phyloP scores from a whole-genome alignment of 1,139 yeast species.

The Blastobotrys persicus region DNA sequence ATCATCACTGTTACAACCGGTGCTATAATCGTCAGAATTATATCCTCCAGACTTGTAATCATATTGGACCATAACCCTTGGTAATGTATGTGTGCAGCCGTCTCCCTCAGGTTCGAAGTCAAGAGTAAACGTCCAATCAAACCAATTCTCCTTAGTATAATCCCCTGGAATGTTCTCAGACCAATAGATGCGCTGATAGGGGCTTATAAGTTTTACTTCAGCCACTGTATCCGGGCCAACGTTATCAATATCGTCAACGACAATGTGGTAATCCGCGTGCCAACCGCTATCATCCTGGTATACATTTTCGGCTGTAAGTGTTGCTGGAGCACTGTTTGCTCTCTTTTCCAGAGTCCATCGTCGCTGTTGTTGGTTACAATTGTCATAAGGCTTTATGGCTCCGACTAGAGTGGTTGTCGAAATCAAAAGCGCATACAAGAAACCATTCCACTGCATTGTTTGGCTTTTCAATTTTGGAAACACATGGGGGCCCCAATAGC shows the following conservation, averaged over 20 bases:
- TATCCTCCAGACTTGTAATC: slow-evolving; percentile 7
- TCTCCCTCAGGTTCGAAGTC: neutral
- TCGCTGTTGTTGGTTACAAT: neutral
- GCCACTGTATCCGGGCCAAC: slow-evolving; percentile 6
- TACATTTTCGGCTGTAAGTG: slow-evolving; percentile 1
- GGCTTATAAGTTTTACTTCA: slow-evolving; percentile 8
- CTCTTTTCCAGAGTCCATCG: neutral
- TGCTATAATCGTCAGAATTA: slow-evolving; percentile 7
- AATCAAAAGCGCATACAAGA: too few species aligned
- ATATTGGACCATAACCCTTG: slow-evolving; percentile 3
- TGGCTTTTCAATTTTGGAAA: too few species aligned
- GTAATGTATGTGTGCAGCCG: neutral
- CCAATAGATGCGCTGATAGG: slow-evolving; percentile 1
- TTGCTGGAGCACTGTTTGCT: neutral
- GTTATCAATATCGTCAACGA: slow-evolving; percentile 2
- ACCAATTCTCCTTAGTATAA: slow-evolving; percentile 6
- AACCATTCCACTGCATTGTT: too few species aligned
- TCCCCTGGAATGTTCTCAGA: slow-evolving; percentile 5
- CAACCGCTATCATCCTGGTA: neutral
- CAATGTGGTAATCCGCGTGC: slow-evolving; percentile 3
- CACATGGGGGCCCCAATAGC: too few species aligned
- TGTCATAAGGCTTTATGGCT: neutral
- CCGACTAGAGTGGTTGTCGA: too few species aligned
- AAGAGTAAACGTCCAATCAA: slow-evolving; percentile 2
- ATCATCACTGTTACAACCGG: slow-evolving; percentile 11